A percentile compares a stretch with the other conserved stretches of the same genome.
These are phyloP conservation scores for Lactarius deliciosus DNA, from an alignment of 768 basidiomycete species.

Conservation along the genomic window DNA sequence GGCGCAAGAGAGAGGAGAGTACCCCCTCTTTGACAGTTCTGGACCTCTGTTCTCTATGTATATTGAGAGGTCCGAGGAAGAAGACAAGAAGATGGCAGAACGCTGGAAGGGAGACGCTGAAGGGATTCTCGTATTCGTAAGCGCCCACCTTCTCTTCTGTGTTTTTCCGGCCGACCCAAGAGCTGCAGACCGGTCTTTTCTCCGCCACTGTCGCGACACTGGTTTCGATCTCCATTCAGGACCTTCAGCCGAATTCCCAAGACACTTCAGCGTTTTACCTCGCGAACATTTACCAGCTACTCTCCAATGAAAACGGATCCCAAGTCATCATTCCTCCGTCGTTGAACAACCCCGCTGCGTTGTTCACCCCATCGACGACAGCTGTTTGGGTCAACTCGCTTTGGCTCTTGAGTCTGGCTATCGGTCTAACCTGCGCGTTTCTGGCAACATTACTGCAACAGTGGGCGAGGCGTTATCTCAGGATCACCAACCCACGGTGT, in stretches of 20 bases:
- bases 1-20: too few relatives aligned
- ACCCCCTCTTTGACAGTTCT: slow-evolving; percentile 6
- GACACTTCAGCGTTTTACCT: slow-evolving; percentile 10
- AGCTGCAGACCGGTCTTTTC: slow-evolving; percentile 15
- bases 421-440: slow-evolving; percentile 16
- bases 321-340: not conserved
- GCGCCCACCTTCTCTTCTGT: not conserved
- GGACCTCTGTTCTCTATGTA: slow-evolving; percentile 16
- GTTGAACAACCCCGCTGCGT: not conserved
- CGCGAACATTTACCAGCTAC: not conserved
- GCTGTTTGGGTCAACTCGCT: slow-evolving; percentile 21
- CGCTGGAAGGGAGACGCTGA: slow-evolving; percentile 17
- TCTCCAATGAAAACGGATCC: slow-evolving; percentile 1
- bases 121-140: slow-evolving; percentile 11
- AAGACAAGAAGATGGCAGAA: slow-evolving; percentile 6
- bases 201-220: slow-evolving; percentile 10
- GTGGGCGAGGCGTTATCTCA: slow-evolving; percentile 14
- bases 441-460: slow-evolving; percentile 19
- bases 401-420: slow-evolving; percentile 18
- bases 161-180: not conserved
- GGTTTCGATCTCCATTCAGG: not conserved
- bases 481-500: not conserved
- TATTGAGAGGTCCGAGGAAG: not conserved
- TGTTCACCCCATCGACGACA: not conserved
- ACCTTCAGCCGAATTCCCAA: slow-evolving; percentile 7